A percentile compares a stretch with the other conserved stretches of the same genome.
These are phyloP conservation scores for Kodamaea jinghongensis DNA, from an alignment of 805 yeast species.

Conservation along the genomic window DNA sequence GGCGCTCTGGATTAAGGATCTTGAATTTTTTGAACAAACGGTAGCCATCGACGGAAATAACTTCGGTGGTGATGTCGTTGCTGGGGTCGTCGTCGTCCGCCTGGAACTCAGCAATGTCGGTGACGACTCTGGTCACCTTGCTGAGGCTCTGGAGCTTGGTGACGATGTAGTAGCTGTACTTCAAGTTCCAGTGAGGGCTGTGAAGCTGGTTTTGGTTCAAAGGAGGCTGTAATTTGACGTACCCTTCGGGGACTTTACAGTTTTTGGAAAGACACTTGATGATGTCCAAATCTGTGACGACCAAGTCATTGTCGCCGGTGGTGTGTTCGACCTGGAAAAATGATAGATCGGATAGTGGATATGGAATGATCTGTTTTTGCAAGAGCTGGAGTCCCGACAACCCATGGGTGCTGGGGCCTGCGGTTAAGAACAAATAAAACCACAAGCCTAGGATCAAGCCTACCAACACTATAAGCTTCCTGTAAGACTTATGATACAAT, in stretches of 20 bases:
- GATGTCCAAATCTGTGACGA: slow-evolving; percentile 11
- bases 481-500: slow-evolving; percentile 7
- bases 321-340: slow-evolving; percentile 4
- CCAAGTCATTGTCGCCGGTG: slow-evolving; percentile 4
- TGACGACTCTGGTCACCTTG: slow-evolving; percentile 9
- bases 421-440: not conserved
- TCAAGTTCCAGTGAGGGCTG: not conserved
- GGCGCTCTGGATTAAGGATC: slow-evolving; percentile 6
- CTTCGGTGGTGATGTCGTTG: not conserved
- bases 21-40: slow-evolving; percentile 8
- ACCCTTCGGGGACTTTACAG: slow-evolving; percentile 12
- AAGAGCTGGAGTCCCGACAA: slow-evolving; percentile 1
- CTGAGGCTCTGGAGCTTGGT: slow-evolving; percentile 7
- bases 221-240: slow-evolving; percentile 11
- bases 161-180: slow-evolving; percentile 8
- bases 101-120: slow-evolving; percentile 5
- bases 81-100: not conserved
- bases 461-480: slow-evolving; percentile 8
- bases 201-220: slow-evolving; percentile 7
- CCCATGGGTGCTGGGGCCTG: not conserved
- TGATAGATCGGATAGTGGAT: slow-evolving; percentile 8
- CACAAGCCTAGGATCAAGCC: not conserved
- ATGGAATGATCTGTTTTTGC: slow-evolving; percentile 5
- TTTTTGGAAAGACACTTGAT: slow-evolving; percentile 10
- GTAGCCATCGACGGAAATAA: slow-evolving; percentile 6